These are phyloP conservation scores for Chalciporus piperatus DNA, from an alignment of 768 basidiomycete genomes.

Conservation along the genomic window DNA sequence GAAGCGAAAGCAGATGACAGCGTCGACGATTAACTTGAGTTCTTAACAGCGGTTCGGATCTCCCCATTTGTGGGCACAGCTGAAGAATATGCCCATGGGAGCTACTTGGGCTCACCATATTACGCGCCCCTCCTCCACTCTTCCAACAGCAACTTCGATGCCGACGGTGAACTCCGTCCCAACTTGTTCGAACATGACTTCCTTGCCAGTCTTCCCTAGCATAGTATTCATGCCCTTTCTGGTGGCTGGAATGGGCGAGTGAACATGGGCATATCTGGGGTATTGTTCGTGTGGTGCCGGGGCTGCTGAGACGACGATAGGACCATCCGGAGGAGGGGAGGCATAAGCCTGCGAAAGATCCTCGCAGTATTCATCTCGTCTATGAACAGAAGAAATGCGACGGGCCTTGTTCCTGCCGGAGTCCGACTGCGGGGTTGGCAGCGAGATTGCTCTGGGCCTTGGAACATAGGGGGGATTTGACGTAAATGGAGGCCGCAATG, in stretches of 20 bases:
- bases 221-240: conserved; percentile 14
- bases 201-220: conserved; percentile 15
- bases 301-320: conserved; percentile 18
- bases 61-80: not conserved
- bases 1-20: conserved; percentile 15
- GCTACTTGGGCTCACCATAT: conserved; percentile 24
- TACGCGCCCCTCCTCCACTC: conserved; percentile 32
- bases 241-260: conserved; percentile 13
- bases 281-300: conserved; percentile 19
- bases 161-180: conserved; percentile 29
- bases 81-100: not conserved
- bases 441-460: conserved; percentile 26
- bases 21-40: conserved; percentile 14
- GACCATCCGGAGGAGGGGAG: conserved; percentile 29
- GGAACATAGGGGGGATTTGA: conserved; percentile 13
- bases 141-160: conserved; percentile 31
- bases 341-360: conserved; percentile 31
- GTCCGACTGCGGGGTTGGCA: conserved; percentile 14
- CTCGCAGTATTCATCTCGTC: conserved; percentile 19
- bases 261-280: conserved; percentile 30
- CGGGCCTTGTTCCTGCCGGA: conserved; percentile 7
- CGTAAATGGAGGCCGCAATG: conserved; percentile 11
- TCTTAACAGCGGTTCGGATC: conserved; percentile 6
- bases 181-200: conserved; percentile 25
- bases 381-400: conserved; percentile 14